Evolutionary conservation across 1,284 basidiomycete species (phyloP).

Genomic region (Ceratobasidium theobromae): DNA sequence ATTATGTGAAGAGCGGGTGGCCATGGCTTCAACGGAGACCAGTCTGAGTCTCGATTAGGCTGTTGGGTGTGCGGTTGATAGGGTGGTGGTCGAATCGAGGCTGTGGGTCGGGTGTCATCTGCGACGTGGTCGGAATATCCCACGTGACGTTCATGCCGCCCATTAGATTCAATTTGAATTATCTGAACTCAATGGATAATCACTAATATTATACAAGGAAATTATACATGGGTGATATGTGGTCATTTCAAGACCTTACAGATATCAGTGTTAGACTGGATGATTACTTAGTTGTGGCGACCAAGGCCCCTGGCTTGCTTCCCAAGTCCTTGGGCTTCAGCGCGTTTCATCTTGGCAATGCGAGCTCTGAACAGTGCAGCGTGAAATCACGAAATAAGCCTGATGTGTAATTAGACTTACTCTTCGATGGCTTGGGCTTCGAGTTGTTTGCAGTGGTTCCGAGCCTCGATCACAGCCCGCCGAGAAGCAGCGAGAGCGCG

Average conservation of each 20-base stretch:
- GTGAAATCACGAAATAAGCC: neutral
- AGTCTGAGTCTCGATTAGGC: neutral
- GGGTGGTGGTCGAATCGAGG: conserved; percentile 15
- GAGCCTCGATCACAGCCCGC: conserved; percentile 18
- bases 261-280: too few relatives aligned
- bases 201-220: too few relatives aligned
- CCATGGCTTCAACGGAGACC: conserved; percentile 36
- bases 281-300: conserved; percentile 8
- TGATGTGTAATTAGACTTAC: neutral
- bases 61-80: neutral
- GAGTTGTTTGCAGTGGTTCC: conserved; percentile 14
- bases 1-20: conserved; percentile 54
- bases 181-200: neutral
- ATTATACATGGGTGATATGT: too few relatives aligned
- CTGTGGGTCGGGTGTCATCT: neutral
- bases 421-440: conserved; percentile 23
- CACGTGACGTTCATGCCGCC: conserved; percentile 20
- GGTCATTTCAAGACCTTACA: too few relatives aligned
- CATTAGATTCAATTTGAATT: neutral
- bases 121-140: conserved; percentile 26
- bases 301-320: conserved; percentile 26
- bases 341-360: conserved; percentile 21
- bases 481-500: conserved; percentile 21
- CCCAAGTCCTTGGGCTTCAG: conserved; percentile 25
- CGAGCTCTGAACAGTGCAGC: neutral